Percentiles rank a stretch among this genome's conserved stretches.
Conservation (phyloP, 768 basidiomycete genomes). For the Daedaleopsis sinensis region DNA sequence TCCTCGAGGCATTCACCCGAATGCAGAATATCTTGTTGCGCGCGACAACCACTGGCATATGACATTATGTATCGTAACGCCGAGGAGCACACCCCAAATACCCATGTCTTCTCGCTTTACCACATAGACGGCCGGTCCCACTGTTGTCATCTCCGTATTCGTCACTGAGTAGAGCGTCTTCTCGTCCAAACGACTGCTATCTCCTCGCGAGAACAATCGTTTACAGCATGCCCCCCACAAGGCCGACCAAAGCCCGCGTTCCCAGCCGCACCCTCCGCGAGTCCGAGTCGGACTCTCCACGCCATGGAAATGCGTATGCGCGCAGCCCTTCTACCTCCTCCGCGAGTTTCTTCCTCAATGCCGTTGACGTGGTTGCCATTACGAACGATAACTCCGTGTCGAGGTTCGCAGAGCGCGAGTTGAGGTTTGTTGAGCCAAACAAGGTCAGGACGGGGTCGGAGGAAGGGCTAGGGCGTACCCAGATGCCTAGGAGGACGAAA, state of each 20-base stretch:
- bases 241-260: slow-evolving; percentile 63
- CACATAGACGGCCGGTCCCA: too few species aligned
- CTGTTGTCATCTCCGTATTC: slow-evolving; percentile 4
- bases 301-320: slow-evolving; percentile 57
- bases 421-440: slow-evolving; percentile 94
- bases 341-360: slow-evolving; percentile 50
- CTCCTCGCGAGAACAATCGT: background rate
- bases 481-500: slow-evolving; percentile 67
- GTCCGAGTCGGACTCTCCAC: slow-evolving; percentile 39
- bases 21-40: too few species aligned
- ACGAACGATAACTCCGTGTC: slow-evolving; percentile 93
- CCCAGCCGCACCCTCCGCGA: slow-evolving; percentile 60
- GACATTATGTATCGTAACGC: too few species aligned
- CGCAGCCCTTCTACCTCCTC: slow-evolving; percentile 58
- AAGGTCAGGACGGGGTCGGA: slow-evolving; percentile 71
- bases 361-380: slow-evolving; percentile 64
- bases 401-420: slow-evolving; percentile 86
- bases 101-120: too few species aligned
- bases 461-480: slow-evolving; percentile 66
- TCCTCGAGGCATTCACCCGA: too few species aligned
- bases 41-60: too few species aligned
- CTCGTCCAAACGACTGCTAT: background rate
- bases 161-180: slow-evolving; percentile 2
- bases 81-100: too few species aligned
- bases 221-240: slow-evolving; percentile 73